Base-by-base conservation (phyloP, 805 yeast species). In the Zygosaccharomyces bailii region DNA sequence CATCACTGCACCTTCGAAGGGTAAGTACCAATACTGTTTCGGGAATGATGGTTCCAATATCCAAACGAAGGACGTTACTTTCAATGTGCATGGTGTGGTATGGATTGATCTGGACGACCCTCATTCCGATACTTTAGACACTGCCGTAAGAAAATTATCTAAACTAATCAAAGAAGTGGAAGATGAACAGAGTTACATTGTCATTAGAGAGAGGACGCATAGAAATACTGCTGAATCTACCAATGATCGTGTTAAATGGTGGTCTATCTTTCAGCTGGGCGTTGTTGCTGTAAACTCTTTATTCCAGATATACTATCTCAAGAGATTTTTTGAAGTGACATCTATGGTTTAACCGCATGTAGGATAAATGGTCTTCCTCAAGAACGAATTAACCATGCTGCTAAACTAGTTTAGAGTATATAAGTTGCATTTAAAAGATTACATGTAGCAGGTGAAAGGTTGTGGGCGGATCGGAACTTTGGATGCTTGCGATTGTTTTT, bases 211-310 rank as follows among this genome's bases (percentile, higher is more conserved):
- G 70, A 84, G 97, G 72, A 86, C 95, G 11, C 99, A 91, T 68
- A 85, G 99, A 78, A 93, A 91, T 71, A 91, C 99, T 7, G 98
- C 99, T 4, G 99, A 91, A 70, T 86, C 96, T 18, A 91, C 99
- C 36, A 91, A 91, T 68, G 84, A 93, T 44, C 81, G 99, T 60
- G 98, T 91, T 53, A 91, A 91, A 69, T 93, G 95, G 87, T 91
- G 99, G 99, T 86, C 96, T 20, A 75, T 87, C 24, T 84, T 90
- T 75, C 99, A 91, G 72, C 73, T 93, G 52, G 58, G 82, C 42
- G 90, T 93, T 44, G 97, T 91, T 36, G 84, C 84, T 13, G 78
- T 76, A 50, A 93, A 89, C 72, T 86, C 96, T 20, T 56, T 90
- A 45, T 93, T 93, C 79, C 99, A 91, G 70, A 89, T 91, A 51